Evolutionary conservation across 176 grass and related monocot species (phyloP).

Genomic region (Secale cereale): DNA sequence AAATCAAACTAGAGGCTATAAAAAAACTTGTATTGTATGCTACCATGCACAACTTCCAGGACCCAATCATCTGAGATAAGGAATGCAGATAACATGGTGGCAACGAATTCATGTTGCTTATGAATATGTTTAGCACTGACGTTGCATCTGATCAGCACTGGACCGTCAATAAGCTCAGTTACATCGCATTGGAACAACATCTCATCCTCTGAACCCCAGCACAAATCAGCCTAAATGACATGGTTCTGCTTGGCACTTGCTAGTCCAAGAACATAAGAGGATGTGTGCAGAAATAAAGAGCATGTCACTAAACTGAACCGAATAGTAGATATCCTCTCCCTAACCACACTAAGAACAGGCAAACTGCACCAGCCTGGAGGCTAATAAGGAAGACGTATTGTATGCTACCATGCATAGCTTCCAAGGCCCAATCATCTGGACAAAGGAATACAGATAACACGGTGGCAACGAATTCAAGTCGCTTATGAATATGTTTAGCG

Average conservation of each 20-base stretch:
- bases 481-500: constrained; percentile 57
- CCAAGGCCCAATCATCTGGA: not conserved
- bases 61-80: not conserved
- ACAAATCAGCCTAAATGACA: not conserved
- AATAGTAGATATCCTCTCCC: no score
- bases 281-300: not conserved
- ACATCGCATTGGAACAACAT: not conserved
- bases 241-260: not conserved
- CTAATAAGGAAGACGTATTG: not conserved
- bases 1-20: not conserved
- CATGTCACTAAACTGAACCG: not conserved
- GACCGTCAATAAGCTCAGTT: constrained; percentile 50
- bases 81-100: not conserved
- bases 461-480: constrained; percentile 29
- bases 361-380: no score
- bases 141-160: constrained; percentile 43
- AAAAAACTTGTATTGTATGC: not conserved
- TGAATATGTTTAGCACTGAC: constrained; percentile 53
- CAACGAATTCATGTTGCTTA: constrained; percentile 43
- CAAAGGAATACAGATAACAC: not conserved
- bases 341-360: no score
- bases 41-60: constrained; percentile 28
- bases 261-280: not conserved
- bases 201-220: not conserved
- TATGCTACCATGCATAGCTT: constrained; percentile 35